phyloP scores from a whole-genome alignment of 495 filamentous ascomycete species.

The Penicillium ochrochloron region DNA sequence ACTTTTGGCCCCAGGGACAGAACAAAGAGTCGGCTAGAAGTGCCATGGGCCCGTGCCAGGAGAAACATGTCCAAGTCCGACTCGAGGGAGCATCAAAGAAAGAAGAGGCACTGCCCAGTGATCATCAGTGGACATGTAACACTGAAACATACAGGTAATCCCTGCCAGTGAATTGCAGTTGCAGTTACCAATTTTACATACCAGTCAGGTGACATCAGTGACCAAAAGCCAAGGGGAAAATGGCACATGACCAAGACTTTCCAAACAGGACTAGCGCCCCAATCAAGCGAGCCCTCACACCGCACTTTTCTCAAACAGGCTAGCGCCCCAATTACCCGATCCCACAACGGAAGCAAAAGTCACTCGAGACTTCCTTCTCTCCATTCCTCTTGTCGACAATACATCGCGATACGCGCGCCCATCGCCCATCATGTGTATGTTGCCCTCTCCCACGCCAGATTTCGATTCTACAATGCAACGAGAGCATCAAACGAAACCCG shows the following conservation, averaged over 20 bases:
- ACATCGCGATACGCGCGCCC: constrained; percentile 49
- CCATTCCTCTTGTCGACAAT: constrained; percentile 52
- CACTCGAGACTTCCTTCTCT: constrained; percentile 45
- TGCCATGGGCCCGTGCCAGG: neutral
- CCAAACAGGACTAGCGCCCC: constrained; percentile 27
- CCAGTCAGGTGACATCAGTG: neutral
- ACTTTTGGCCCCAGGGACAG: neutral
- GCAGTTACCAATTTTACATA: neutral
- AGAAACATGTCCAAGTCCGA: neutral
- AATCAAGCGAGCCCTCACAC: constrained; percentile 45
- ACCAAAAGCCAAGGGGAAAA: neutral
- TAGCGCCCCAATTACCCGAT: constrained; percentile 50
- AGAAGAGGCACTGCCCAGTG: neutral
- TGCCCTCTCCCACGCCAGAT: constrained; percentile 20
- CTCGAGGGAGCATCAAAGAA: neutral
- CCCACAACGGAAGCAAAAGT: constrained; percentile 54
- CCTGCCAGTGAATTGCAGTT: neutral
- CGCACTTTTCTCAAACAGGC: constrained; percentile 32
- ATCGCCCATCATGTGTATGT: constrained; percentile 66
- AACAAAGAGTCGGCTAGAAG: neutral
- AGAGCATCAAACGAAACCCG: constrained; percentile 14
- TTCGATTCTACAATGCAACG: constrained; percentile 17
- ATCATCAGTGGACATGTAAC: neutral
- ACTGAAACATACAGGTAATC: constrained; percentile 6
- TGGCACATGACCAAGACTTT: constrained; percentile 19